Percentiles rank a stretch among this genome's conserved stretches.
Conservation (phyloP, 2,329 filamentous ascomycete species). For the Dryadomyces quercus-mongolicae region DNA sequence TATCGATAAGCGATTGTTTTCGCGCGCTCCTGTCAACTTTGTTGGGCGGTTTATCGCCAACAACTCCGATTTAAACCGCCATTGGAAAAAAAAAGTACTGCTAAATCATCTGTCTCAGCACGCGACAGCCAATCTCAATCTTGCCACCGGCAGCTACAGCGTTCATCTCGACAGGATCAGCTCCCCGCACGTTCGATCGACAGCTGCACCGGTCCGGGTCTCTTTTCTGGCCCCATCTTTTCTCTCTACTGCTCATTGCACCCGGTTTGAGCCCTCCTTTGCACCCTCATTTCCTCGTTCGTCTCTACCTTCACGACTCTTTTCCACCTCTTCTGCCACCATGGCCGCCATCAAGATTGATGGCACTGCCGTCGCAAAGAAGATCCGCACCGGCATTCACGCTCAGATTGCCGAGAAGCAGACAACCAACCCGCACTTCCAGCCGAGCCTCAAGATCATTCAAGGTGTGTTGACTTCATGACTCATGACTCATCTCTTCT, state of each 20-base stretch:
- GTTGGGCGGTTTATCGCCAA: background rate
- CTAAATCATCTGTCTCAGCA: background rate
- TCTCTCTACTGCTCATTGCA: background rate
- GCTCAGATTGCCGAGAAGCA: slow-evolving; percentile 73
- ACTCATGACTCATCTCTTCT: background rate
- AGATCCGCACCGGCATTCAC: slow-evolving; percentile 72
- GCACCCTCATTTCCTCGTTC: background rate
- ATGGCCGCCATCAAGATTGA: slow-evolving; percentile 92
- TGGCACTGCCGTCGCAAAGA: slow-evolving; percentile 88
- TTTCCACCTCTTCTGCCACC: slow-evolving; percentile 37
- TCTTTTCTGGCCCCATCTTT: background rate
- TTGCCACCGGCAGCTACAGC: background rate
- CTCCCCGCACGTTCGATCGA: background rate
- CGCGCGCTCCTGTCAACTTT: no score
- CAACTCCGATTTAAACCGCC: background rate
- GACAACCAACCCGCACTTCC: slow-evolving; percentile 72
- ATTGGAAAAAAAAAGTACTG: background rate
- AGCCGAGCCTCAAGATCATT: slow-evolving; percentile 84
- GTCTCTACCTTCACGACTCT: slow-evolving; percentile 13
- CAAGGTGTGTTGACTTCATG: slow-evolving; percentile 54
- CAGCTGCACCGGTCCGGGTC: background rate
- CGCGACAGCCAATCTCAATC: background rate
- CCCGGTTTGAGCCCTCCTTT: background rate
- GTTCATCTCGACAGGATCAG: background rate
- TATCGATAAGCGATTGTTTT: slow-evolving; percentile 7